Conservation (phyloP, 2,329 filamentous ascomycete species). For the Aspergillus proliferans region DNA sequence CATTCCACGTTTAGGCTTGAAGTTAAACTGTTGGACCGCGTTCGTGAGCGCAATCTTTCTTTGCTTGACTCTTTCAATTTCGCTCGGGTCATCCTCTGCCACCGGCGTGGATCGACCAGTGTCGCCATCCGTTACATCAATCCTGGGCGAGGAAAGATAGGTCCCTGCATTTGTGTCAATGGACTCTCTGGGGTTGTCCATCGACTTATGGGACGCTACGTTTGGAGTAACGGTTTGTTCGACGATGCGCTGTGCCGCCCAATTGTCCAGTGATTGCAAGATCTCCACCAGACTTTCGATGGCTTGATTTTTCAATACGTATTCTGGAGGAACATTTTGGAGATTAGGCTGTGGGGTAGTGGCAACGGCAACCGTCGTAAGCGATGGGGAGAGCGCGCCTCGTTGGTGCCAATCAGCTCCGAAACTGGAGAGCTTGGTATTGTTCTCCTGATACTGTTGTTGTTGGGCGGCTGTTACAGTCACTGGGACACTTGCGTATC, state of each 20-base stretch:
- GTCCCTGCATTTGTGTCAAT: constrained; percentile 59
- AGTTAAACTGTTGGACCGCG: constrained; percentile 88
- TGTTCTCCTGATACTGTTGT: constrained; percentile 77
- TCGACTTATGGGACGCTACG: constrained; percentile 44
- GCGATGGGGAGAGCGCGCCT: constrained; percentile 75
- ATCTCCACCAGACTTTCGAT: constrained; percentile 85
- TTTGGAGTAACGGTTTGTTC: constrained; percentile 50
- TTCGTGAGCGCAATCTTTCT: constrained; percentile 87
- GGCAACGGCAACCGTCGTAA: constrained; percentile 71
- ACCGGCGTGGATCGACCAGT: constrained; percentile 59
- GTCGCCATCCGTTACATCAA: constrained; percentile 50
- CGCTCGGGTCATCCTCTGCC: constrained; percentile 81
- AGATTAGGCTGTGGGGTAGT: constrained; percentile 40
- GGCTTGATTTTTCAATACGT: constrained; percentile 82
- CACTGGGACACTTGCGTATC: constrained; percentile 74
- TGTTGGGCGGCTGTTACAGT: constrained; percentile 70
- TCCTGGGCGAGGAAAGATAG: constrained; percentile 54
- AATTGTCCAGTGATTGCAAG: constrained; percentile 82
- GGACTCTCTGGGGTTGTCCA: constrained; percentile 62
- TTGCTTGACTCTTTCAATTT: constrained; percentile 92
- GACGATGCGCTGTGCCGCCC: constrained; percentile 66
- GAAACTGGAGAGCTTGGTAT: constrained; percentile 53
- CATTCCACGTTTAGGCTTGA: constrained; percentile 91
- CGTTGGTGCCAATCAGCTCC: constrained; percentile 77
- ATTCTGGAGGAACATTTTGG: constrained; percentile 76